Base-by-base conservation (phyloP, 176 grass and related monocot genomes). In the Saccharum spontaneum region DNA sequence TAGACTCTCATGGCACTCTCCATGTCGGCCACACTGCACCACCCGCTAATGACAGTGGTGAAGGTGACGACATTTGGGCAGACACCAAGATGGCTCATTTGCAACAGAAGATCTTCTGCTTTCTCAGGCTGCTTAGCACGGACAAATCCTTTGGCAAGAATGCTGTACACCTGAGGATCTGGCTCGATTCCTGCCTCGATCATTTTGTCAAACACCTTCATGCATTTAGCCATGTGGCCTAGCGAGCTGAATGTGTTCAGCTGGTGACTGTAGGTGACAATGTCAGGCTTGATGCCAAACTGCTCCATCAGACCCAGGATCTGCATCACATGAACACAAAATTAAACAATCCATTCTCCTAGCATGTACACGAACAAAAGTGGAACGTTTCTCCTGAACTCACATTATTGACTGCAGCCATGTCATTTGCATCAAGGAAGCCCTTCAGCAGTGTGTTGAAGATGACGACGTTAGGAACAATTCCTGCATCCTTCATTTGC, bases 391-490 rank as follows among this genome's bases (percentile, higher is more conserved):
- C 78, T 55, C 23, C 49, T 83, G 80, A 77, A 82, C 87, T 92
- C 86, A 97, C 97, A 73, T 92, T 87, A 66, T 92, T 75, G 63
- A 83, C 91, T n/a, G 91, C 91, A 68, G 69, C 26, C 54, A 87
- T 94, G 83, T 98, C 91, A 41, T 90, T 73, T 30, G 82, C 75
- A 67, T 95, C 90, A 34, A 98, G 78, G 88, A 98, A 94, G 55
- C 91, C 97, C 54, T 95, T 98, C n/a, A 98, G 87, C 28, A 98
- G 86, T 20, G 93, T 94, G 62, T 98, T 98, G 86, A 95, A 98
- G 76, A 95, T 85, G 59, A 96, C 85, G 43, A 89, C 83, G 48
- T 95, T 98, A 33, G 97, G 93, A 37, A 73, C 78, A 34, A 86
- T 80, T 64, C 93, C 88, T 5, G 88, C 73, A 46, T 87, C 89